phyloP scores from a whole-genome alignment of 768 basidiomycete genomes.

The Macrolepiota fuliginosa region DNA sequence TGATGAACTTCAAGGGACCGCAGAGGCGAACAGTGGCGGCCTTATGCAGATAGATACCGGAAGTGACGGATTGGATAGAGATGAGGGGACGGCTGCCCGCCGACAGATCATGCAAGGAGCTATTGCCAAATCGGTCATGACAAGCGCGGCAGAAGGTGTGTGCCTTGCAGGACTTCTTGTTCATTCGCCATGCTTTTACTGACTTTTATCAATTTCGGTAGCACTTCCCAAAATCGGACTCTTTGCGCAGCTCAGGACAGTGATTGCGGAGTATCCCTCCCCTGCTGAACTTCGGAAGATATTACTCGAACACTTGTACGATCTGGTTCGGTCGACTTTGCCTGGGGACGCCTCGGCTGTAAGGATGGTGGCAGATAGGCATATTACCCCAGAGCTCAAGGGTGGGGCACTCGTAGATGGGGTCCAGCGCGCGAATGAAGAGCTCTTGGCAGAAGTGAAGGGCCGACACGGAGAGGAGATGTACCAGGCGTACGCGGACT shows the following conservation, averaged over 20 bases:
- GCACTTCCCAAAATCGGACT: slow-evolving; percentile 41
- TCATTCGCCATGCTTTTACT: slow-evolving; percentile 7
- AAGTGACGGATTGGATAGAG: slow-evolving; percentile 40
- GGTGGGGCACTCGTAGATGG: slow-evolving; percentile 37
- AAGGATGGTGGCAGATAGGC: slow-evolving; percentile 31
- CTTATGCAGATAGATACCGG: slow-evolving; percentile 34
- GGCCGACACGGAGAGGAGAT: slow-evolving; percentile 23
- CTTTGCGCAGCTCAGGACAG: slow-evolving; percentile 35
- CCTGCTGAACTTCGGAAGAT: slow-evolving; percentile 30
- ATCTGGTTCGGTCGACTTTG: slow-evolving; percentile 27
- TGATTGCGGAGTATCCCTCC: slow-evolving; percentile 37
- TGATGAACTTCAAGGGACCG: slow-evolving; percentile 23
- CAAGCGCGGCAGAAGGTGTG: slow-evolving; percentile 71
- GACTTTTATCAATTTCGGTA: slow-evolving; percentile 23
- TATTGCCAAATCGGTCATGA: slow-evolving; percentile 76
- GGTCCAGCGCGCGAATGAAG: slow-evolving; percentile 36
- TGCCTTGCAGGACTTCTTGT: slow-evolving; percentile 1
- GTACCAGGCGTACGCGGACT: slow-evolving; percentile 38
- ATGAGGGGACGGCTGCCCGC: slow-evolving; percentile 54
- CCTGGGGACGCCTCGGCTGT: slow-evolving; percentile 35
- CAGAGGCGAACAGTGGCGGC: slow-evolving; percentile 20
- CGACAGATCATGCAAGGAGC: slow-evolving; percentile 73
- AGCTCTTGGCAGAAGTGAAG: slow-evolving; percentile 27
- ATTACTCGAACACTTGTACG: slow-evolving; percentile 39
- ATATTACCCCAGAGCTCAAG: slow-evolving; percentile 25